phyloP scores from a whole-genome alignment of 2,329 filamentous ascomycete genomes.

The Cordyceps cateniannulata region DNA sequence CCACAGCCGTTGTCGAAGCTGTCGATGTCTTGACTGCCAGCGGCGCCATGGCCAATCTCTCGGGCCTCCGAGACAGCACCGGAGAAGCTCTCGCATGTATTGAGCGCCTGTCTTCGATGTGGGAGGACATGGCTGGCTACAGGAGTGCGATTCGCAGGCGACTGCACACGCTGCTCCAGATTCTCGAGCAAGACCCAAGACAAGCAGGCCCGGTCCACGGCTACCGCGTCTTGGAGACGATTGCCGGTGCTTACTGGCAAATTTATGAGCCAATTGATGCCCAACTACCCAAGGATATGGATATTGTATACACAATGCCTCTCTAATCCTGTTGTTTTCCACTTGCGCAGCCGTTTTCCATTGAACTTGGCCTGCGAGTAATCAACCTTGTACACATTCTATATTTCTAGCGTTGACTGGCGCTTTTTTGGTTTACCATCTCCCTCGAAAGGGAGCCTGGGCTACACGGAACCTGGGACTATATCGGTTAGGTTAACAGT shows the following conservation, averaged over 20 bases:
- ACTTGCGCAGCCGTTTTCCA: background rate
- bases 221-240: conserved; percentile 26
- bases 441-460: background rate
- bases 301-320: conserved; percentile 27
- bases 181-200: conserved; percentile 27
- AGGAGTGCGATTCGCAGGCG: conserved; percentile 39
- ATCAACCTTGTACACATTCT: background rate
- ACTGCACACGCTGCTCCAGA: conserved; percentile 26
- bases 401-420: background rate
- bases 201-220: conserved; percentile 22
- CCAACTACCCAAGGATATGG: conserved; percentile 31
- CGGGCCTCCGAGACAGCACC: conserved; percentile 47
- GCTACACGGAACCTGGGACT: background rate
- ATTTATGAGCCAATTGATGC: conserved; percentile 29
- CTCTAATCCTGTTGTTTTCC: conserved; percentile 2
- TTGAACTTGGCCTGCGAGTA: no score
- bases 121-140: conserved; percentile 51
- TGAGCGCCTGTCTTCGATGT: conserved; percentile 49
- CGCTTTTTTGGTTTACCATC: background rate
- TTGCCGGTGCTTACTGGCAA: conserved; percentile 27
- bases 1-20: conserved; percentile 56
- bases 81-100: conserved; percentile 46
- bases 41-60: conserved; percentile 44
- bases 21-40: conserved; percentile 60
- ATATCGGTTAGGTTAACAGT: background rate